Evolutionary conservation across 164 flowering plant species (phyloP), one percentile per base, ranked within the genome.

Genomic region (Berberis vulgaris): DNA sequence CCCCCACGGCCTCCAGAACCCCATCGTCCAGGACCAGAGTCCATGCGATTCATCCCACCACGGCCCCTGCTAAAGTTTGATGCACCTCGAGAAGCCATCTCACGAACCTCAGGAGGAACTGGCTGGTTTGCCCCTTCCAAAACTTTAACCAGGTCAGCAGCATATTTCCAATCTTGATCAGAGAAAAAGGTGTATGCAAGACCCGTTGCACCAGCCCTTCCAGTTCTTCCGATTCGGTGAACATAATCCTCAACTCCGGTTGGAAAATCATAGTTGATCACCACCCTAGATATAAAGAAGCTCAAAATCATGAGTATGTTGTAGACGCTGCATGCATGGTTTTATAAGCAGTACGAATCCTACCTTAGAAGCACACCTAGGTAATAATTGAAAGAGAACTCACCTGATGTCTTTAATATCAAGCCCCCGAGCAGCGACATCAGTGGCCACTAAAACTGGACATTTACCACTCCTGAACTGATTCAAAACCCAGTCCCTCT

Each of bases 141-240:
- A 60, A 92, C 81, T 75, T 86, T 89, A 8, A 92, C 74, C 54
- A 92, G 77, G 76, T 92, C 96, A 70, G 85, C 72, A 6, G 96
- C 98, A 72, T 89, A 72, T 67, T 92, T 92, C 80, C 89, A 79
- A 54, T 92, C 98, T 77, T 92, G 98, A 7, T 92, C 96, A 43
- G 82, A 82, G 75, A 92, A 81, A 69, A 92, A 92, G 45, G 98
- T 92, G 69, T 83, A 84, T 9, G 98, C 65, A 12, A 89, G 69
- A 49, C 98, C 98, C 7, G 87, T 88, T 3, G 98, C 98, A 67
- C 98, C 96, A 68, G 98, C 98, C 66, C 96, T 80, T 53, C 98
- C 98, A 59, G 98, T 92, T 73, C 98, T 77, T 61, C 98, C 98
- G 55, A 92, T 92, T 49, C 96, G 88, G 69, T 92, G 98, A 50